Base-by-base conservation (phyloP, 331 rosid genomes). In the Telfairia occidentalis region DNA sequence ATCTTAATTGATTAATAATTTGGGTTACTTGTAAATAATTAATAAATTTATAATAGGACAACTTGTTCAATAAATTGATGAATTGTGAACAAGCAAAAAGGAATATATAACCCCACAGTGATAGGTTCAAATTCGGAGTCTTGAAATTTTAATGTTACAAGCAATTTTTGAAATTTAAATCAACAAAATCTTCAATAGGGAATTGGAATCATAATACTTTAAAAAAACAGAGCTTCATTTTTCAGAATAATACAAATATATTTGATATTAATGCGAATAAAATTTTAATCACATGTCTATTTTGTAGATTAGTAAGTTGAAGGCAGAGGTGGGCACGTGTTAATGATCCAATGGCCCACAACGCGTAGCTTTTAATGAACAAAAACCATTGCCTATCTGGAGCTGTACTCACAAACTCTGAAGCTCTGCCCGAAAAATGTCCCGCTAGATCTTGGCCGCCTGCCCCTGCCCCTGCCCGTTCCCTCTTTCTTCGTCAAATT, bases 371-470 rank as follows among this genome's bases (percentile, higher is more conserved):
- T 71, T 71, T 49, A 71, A 71, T 48, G 60, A 49, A 34, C 7
- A 53, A 73, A 52, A 73, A 34, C 65, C 49, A 73, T 73, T 30
- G 76, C 30, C 34, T 10, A 52, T 50, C 65, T 52, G 77, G 77
- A 72, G 48, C 3, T 18, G 7, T 34, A 21, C 49, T 35, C 78
- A 53, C 15, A 0, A 3, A 1, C 5, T 2, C 13, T 2, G 9
- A 43, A 43, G 29, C 7, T 4, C 40, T 59, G 58, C 58, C 32
- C 71, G 59, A 32, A 60, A 5, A 42, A 28, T 58, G 4, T 59
- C 46, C 48, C 78, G 73, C 59, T 76, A 60, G 78, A 60, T 76
- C 78, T 76, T 30, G 24, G 72, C 48, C 71, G 58, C 43, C 69
- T 38, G 37, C 50, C 43, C 73, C 73, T 66, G 73, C 73, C 73